phyloP scores from a whole-genome alignment of 352 stramenopile species.

The Globisporangium rhizosaccharum region DNA sequence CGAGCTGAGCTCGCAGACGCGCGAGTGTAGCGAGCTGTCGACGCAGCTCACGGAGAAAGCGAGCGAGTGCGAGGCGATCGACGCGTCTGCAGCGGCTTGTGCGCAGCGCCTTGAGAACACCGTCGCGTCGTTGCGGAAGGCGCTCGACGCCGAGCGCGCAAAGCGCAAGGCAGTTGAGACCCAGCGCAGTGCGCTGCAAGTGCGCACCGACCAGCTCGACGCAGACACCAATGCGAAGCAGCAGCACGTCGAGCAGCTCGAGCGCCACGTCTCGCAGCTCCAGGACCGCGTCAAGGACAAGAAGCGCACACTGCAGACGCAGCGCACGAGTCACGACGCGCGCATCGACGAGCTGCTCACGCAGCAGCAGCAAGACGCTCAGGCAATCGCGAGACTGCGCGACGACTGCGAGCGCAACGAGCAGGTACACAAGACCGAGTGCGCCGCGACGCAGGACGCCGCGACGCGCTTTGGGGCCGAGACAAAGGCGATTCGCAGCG shows the following conservation, averaged over 20 bases:
- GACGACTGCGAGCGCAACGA: conserved; percentile 28
- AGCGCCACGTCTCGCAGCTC: conserved; percentile 26
- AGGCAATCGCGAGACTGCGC: conserved; percentile 32
- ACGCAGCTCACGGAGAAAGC: conserved; percentile 31
- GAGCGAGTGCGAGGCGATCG: conserved; percentile 28
- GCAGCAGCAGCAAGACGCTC: conserved; percentile 31
- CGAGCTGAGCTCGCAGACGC: conserved; percentile 30
- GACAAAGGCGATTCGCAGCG: conserved; percentile 26
- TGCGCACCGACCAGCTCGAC: conserved; percentile 33
- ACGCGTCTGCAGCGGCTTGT: conserved; percentile 40
- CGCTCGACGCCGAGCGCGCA: conserved; percentile 30
- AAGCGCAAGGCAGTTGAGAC: conserved; percentile 50
- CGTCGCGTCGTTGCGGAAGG: conserved; percentile 32
- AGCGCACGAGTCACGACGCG: conserved; percentile 23
- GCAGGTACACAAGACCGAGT: conserved; percentile 21
- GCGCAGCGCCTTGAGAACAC: conserved; percentile 36
- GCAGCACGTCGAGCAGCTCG: conserved; percentile 28
- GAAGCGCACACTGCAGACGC: conserved; percentile 39
- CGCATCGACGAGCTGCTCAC: conserved; percentile 30
- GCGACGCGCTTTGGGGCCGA: conserved; percentile 24
- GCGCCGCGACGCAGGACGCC: conserved; percentile 13
- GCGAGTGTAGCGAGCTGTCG: conserved; percentile 25
- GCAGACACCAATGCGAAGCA: conserved; percentile 20
- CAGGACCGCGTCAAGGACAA: conserved; percentile 43
- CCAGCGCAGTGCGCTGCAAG: conserved; percentile 24